Evolutionary conservation across 139 green algal genomes (phyloP).

Genomic region (Mesostigma viride): DNA sequence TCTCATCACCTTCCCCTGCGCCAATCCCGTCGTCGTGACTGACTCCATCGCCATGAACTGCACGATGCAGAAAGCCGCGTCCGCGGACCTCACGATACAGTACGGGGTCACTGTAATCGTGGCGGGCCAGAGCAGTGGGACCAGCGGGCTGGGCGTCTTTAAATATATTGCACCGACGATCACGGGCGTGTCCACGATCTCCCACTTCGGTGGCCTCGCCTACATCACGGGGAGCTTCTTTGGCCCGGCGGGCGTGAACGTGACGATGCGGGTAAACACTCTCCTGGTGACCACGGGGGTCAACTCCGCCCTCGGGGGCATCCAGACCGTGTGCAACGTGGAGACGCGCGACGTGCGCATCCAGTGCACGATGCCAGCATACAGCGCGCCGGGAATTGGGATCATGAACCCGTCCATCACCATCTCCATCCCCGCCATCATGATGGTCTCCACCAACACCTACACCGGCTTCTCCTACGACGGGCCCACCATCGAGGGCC

Average conservation of each 20-base stretch:
- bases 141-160: not conserved
- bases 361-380: not conserved
- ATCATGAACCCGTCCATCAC: not conserved
- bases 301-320: not conserved
- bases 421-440: not conserved
- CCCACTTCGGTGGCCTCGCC: not conserved
- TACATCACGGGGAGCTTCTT: not conserved
- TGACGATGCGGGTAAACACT: not conserved
- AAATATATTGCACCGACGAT: not conserved
- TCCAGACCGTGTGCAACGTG: not conserved
- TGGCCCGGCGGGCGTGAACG: too few relatives aligned
- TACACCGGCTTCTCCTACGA: slow-evolving; percentile 12
- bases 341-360: not conserved
- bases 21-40: not conserved
- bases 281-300: not conserved
- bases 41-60: not conserved
- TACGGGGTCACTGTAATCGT: not conserved
- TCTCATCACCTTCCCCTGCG: too few relatives aligned
- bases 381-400: not conserved
- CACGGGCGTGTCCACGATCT: not conserved
- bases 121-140: not conserved
- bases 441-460: not conserved
- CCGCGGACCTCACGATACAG: not conserved
- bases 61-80: not conserved
- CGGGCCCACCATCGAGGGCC: not conserved